A percentile compares a stretch with the other conserved stretches of the same genome.
Evolutionary conservation across 2,329 filamentous ascomycete species (phyloP).

Genomic region (Aspergillus alliaceus): DNA sequence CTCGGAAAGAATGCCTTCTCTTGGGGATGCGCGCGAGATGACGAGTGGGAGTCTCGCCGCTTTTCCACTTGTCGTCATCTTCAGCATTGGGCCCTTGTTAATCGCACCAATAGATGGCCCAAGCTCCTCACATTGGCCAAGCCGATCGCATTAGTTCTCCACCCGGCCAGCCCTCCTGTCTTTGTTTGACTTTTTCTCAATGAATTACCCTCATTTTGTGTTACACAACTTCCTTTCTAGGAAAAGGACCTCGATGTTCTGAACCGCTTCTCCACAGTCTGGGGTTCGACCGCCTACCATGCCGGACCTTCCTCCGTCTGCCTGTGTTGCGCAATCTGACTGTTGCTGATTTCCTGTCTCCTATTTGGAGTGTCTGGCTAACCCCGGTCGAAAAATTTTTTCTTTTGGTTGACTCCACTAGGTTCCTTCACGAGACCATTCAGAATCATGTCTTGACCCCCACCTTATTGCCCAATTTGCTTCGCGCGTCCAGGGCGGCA

Average conservation of each 20-base stretch:
- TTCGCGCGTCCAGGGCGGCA: conserved; percentile 64
- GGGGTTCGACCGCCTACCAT: conserved; percentile 8
- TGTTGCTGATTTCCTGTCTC: conserved; percentile 4
- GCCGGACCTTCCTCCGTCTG: background rate
- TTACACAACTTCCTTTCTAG: background rate
- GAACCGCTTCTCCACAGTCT: conserved; percentile 22
- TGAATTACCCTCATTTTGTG: conserved; percentile 8
- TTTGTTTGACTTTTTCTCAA: conserved; percentile 7
- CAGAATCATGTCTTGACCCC: conserved; percentile 65
- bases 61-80: conserved; percentile 18
- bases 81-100: conserved; percentile 16
- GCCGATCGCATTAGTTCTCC: conserved; percentile 30
- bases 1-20: background rate
- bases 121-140: conserved; percentile 31
- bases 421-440: conserved; percentile 48
- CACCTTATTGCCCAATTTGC: conserved; percentile 62
- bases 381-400: conserved; percentile 4
- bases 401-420: conserved; percentile 21
- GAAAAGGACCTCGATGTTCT: background rate
- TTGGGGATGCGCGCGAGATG: background rate
- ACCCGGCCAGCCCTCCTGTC: background rate
- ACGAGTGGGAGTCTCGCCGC: background rate
- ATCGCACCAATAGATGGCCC: conserved; percentile 28
- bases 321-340: conserved; percentile 12
- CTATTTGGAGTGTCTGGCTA: background rate